Base-by-base conservation (phyloP, 179 eudicot species). In the Pouteria campechiana region DNA sequence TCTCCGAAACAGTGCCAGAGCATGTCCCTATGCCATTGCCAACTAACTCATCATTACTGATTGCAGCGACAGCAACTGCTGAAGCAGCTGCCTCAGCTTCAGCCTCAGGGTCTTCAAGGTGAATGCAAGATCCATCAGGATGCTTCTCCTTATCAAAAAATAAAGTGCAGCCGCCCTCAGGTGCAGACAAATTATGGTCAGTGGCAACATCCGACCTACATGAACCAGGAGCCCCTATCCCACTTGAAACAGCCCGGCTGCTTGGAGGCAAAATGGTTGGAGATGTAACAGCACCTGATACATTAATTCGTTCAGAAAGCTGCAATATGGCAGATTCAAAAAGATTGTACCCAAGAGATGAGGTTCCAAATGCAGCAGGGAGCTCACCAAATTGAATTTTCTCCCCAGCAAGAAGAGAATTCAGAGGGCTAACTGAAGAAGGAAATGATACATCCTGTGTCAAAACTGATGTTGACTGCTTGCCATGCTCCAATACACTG, bases 231-330 rank as follows among this genome's bases (percentile, higher is more conserved):
- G 81, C 67, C 40, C 78, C 76, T 43, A 68, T 71, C 50, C 65
- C 69, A 51, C 64, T 80, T 32, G 85, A 65, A 60, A 61, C 67
- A 60, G 47, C 72, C 52, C 59, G 75, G 15, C 44, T 72, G 56
- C 60, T 61, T 36, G 83, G 62, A 50, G 80, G 72, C 14, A 87
- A 75, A 48, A 77, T 54, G 38, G 98, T 67, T 6, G 93, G 79
- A 35, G 99, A 83, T 21, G 94, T 92, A 57, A 92, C 96, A 32
- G 96, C 99, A 68, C 99, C 99, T 92, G 70, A 19, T 49, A n/a
- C n/a, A n/a, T n/a, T n/a, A n/a, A n/a, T n/a, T n/a, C n/a, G n/a
- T n/a, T n/a, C n/a, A 48, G 47, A 50, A 28, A 62, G 18, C 32
- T 53, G 27, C 25, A 25, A 25, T 10, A 19, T 5, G 3, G 20